Base-by-base conservation (phyloP, 2,329 filamentous ascomycete species). In the Ascochyta pisi region DNA sequence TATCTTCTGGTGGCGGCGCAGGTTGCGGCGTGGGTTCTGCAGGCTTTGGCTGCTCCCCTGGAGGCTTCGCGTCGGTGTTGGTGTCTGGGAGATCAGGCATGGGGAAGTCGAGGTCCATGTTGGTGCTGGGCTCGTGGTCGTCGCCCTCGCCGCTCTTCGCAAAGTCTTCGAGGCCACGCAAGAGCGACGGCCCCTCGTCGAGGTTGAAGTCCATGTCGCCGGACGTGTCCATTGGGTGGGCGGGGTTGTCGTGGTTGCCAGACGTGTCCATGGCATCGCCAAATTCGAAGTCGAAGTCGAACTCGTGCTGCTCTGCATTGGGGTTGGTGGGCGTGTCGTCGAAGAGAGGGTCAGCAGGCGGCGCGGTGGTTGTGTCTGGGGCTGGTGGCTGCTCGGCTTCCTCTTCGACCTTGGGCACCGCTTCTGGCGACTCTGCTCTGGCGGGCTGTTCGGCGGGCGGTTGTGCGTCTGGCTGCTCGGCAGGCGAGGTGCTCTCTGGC, bases 221-320 rank as follows among this genome's bases (percentile, higher is more conserved):
- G 0, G 65, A 60, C 6, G 61, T 60, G 48, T 72, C 68, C 66
- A 71, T 66, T 55, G 65, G 62, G 44, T 70, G 55, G 50, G 66
- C 60, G 23, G 57, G 53, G 12, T 65, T 57, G 40, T 52, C 46
- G 53, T 62, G 56, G 40, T 57, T 63, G 38, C 50, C 65, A 7
- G 63, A 47, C 1, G 65, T 66, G 53, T 69, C 68, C 58, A 68
- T 67, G 2, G 62, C 50, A 52, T 74, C 69, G 52, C 68, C 71
- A 35, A 76, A 76, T 47, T 74, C 69, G 53, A 71, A 67, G 41
- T 74, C 72, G 46, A 75, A 74, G 50, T 78, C 77, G 54, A 78
- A 75, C 31, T 77, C 74, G 26, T 69, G 46, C 12, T 48, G 48
- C 10, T 46, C 31, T 29, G 29, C 55, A 37, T 37, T 68, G n/a